Evolutionary conservation across 2,329 filamentous ascomycete genomes (phyloP).

Genomic region (Fusarium sp.): DNA sequence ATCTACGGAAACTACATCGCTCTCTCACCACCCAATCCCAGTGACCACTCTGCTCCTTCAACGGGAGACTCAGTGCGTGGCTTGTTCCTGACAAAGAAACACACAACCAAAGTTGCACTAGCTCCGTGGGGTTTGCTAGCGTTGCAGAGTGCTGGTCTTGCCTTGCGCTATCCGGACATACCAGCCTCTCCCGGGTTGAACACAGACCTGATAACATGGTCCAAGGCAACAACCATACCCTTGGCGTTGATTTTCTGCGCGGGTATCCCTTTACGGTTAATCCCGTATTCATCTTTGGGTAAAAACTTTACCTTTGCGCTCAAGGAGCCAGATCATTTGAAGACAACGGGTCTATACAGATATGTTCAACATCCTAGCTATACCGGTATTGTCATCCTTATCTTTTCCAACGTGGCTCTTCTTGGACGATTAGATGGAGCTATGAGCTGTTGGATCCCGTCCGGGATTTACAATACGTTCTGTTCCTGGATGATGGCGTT

Average conservation of each 20-base stretch:
- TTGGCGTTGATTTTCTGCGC: constrained; percentile 48
- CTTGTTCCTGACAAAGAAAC: constrained; percentile 45
- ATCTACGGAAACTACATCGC: constrained; percentile 47
- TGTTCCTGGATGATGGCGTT: constrained; percentile 10
- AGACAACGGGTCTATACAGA: constrained; percentile 60
- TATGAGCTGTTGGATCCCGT: constrained; percentile 54
- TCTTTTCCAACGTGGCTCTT: constrained; percentile 48
- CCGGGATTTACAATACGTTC: constrained; percentile 17
- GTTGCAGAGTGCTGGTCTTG: constrained; percentile 38
- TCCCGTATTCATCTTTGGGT: constrained; percentile 59
- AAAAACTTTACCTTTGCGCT: constrained; percentile 65
- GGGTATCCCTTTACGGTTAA: constrained; percentile 49
- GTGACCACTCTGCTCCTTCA: constrained; percentile 8
- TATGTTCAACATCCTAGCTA: constrained; percentile 66
- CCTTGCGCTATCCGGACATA: constrained; percentile 27
- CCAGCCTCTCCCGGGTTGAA: constrained; percentile 47
- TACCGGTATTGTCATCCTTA: constrained; percentile 54
- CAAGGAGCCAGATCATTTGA: constrained; percentile 56
- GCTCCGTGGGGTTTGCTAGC: constrained; percentile 42
- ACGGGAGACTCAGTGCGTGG: constrained; percentile 40
- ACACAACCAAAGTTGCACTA: constrained; percentile 35
- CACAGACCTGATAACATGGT: constrained; percentile 51
- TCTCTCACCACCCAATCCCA: constrained; percentile 49
- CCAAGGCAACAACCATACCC: constrained; percentile 50
- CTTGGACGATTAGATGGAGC: constrained; percentile 54